These are phyloP conservation scores for Entophlyctis luteolus DNA, from an alignment of 192 early-diverging fungal species.

Conservation along the genomic window DNA sequence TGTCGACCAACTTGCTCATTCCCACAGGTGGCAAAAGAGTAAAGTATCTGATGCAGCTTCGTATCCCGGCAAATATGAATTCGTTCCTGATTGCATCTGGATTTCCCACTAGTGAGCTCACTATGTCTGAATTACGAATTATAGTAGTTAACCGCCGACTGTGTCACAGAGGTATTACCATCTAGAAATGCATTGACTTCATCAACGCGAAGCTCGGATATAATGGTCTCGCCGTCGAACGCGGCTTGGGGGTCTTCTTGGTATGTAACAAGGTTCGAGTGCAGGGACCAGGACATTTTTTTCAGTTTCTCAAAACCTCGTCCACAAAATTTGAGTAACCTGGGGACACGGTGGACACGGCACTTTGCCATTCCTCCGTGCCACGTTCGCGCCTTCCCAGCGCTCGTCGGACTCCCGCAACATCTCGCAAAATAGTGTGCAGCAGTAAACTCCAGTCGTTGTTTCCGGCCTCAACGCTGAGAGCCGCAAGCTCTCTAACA, in stretches of 20 bases:
- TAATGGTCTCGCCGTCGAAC: constrained; percentile 6
- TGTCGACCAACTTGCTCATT: constrained; percentile 60
- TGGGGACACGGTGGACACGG: too few species aligned
- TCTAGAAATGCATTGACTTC: constrained; percentile 7
- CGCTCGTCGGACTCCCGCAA: too few species aligned
- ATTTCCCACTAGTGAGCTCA: constrained; percentile 37
- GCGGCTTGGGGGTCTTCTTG: constrained; percentile 3
- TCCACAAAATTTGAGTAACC: too few species aligned
- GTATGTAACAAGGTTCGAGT: background rate
- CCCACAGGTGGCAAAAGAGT: background rate
- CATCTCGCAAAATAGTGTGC: background rate
- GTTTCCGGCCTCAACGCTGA: too few species aligned
- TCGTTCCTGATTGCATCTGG: constrained; percentile 28
- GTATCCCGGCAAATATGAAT: constrained; percentile 54
- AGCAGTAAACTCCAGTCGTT: background rate
- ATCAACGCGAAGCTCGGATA: background rate
- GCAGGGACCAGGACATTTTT: background rate
- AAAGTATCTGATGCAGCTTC: constrained; percentile 66
- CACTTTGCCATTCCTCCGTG: too few species aligned
- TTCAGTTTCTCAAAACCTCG: background rate
- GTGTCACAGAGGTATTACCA: background rate
- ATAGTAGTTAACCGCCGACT: background rate
- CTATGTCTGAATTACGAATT: constrained; percentile 26
- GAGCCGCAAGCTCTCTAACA: too few species aligned
- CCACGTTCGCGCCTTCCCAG: too few species aligned